Percentiles rank a stretch among this genome's conserved stretches.
Evolutionary conservation across 1,139 yeast species (phyloP).

Genomic region (Kodamaea ohmeri): DNA sequence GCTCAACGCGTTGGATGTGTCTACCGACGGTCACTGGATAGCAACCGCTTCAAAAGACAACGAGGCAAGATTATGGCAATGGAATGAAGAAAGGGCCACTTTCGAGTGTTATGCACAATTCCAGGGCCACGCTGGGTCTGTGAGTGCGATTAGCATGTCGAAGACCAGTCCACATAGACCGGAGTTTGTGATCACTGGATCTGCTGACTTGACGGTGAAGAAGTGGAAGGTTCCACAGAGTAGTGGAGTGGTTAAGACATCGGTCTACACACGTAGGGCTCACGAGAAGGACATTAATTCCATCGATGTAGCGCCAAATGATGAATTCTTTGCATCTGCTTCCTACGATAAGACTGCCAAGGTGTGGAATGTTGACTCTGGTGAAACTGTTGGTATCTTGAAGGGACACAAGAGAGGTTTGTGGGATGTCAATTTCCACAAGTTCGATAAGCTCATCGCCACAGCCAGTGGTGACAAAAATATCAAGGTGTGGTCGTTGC

Average conservation of each 20-base stretch:
- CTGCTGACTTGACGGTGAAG: slow-evolving; percentile 85
- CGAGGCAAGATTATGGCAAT: slow-evolving; percentile 80
- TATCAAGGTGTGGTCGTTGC: slow-evolving; percentile 81
- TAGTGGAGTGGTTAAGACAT: slow-evolving; percentile 39
- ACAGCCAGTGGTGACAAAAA: slow-evolving; percentile 93
- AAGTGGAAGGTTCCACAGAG: slow-evolving; percentile 74
- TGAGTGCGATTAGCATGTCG: slow-evolving; percentile 79
- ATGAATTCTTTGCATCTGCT: slow-evolving; percentile 85
- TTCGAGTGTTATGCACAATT: slow-evolving; percentile 62
- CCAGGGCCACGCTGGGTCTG: slow-evolving; percentile 83
- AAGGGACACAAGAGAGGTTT: slow-evolving; percentile 92
- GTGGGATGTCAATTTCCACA: slow-evolving; percentile 86
- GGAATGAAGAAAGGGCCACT: slow-evolving; percentile 35
- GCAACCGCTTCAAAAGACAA: slow-evolving; percentile 93
- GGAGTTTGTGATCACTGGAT: slow-evolving; percentile 75
- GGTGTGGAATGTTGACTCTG: slow-evolving; percentile 78
- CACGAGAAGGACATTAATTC: slow-evolving; percentile 96
- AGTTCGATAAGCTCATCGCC: slow-evolving; percentile 67
- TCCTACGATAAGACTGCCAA: slow-evolving; percentile 94
- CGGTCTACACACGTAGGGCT: slow-evolving; percentile 89
- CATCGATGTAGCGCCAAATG: slow-evolving; percentile 84
- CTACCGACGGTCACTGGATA: slow-evolving; percentile 81
- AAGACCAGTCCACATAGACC: slow-evolving; percentile 59
- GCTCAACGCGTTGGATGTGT: slow-evolving; percentile 74
- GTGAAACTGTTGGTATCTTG: slow-evolving; percentile 81